Evolutionary conservation across 176 grass and related monocot species (phyloP), one percentile per base, ranked within the genome.

Genomic region (Rhynchospora pubera): DNA sequence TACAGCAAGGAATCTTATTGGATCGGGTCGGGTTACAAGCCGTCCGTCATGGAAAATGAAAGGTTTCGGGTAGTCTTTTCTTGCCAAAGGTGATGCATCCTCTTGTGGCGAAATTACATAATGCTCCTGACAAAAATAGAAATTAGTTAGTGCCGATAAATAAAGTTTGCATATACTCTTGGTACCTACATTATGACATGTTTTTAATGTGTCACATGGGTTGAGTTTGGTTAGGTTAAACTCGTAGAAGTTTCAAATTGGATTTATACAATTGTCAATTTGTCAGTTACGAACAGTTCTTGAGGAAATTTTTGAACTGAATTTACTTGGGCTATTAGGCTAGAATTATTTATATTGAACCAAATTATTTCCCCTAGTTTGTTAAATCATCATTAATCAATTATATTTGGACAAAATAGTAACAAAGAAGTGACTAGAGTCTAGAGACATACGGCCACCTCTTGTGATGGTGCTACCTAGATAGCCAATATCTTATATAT

Each of bases 41-140:
- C 87, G 89, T 1, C 87, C 89, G 23, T 93, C 93, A 79, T 95
- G 90, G 90, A 95, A 90, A 34, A 95, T 80, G 39, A 95, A 60
- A 11, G 88, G 88, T 19, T 56, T 67, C 0, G 46, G 79, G 68
- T 92, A 92, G 58, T 92, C 78, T 61, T 64, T 66, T 23, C 86
- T 77, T 7, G 86, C 78, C 82, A 92, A 78, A 0, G 78, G 78
- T 16, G 84, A 26, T 15, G 64, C 50, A 9, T 88, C 66, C 57
- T 82, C 77, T 63, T 65, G 58, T 22, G 83, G 8, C 0, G 81
- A 62, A 53, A 86, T 83, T 65, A 82, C 14, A 30, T 55, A 26
- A 14, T 39, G 74, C 73, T 88, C 78, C 87, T 88, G 48, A 39
- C 23, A 51, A 50, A 23, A 74, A 59, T 60, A 61, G 30, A 48